Conservation (phyloP, 2,329 filamentous ascomycete genomes). For the Cytospora leucostoma region DNA sequence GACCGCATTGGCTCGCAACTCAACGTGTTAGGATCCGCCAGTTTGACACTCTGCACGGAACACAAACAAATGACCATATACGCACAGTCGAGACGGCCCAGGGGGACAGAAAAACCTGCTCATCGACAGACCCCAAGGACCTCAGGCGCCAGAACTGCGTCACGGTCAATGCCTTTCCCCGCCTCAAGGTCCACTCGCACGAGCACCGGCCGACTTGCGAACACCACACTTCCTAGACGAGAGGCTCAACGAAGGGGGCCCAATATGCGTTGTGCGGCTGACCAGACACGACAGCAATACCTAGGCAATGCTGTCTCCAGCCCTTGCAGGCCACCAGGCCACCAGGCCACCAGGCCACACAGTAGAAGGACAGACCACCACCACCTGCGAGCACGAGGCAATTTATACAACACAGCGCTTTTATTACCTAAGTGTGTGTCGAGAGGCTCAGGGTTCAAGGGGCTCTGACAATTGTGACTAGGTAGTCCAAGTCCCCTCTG, state of each 20-base stretch:
- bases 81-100: not conserved
- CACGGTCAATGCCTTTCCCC: conserved; percentile 20
- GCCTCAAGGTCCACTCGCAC: conserved; percentile 9
- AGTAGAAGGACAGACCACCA: not conserved
- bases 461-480: not conserved
- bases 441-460: conserved; percentile 1
- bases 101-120: not conserved
- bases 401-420: not conserved
- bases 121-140: not conserved
- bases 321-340: too few species aligned
- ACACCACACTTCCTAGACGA: not conserved
- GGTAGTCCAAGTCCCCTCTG: not conserved
- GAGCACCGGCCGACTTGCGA: not conserved
- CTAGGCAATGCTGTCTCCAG: too few species aligned
- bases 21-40: not conserved
- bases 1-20: not conserved
- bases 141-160: conserved; percentile 21
- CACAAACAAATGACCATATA: not conserved
- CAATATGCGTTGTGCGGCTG: not conserved
- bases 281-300: not conserved
- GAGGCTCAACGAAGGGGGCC: not conserved
- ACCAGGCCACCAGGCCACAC: too few species aligned
- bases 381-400: not conserved
- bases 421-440: not conserved
- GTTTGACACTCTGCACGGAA: conserved; percentile 6